phyloP scores from a whole-genome alignment of 73 alveolate genomes.

The Stentor coeruleus region DNA sequence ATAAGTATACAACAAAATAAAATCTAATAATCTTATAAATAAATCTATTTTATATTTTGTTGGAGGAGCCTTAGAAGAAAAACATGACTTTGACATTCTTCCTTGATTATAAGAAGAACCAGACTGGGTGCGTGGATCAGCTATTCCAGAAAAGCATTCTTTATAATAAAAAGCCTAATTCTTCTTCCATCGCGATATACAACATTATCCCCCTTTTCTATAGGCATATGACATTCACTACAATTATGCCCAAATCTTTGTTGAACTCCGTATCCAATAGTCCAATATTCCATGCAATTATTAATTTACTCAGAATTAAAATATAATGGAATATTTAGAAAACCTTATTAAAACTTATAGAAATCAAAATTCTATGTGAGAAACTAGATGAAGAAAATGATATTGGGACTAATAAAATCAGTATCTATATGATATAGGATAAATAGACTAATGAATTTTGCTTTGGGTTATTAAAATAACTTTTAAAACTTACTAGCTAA shows the following conservation, averaged over 20 bases:
- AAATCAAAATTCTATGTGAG: no score
- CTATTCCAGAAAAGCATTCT: conserved; percentile 27
- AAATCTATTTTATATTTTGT: neutral
- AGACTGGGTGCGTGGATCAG: conserved; percentile 23
- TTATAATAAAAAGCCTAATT: conserved; percentile 20
- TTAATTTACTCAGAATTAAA: no score
- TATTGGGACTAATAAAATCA: no score
- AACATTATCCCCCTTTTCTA: conserved; percentile 21
- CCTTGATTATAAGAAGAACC: conserved; percentile 27
- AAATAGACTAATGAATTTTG: no score
- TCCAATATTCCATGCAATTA: conserved; percentile 30
- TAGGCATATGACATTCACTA: conserved; percentile 12
- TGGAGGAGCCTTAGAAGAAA: conserved; percentile 24
- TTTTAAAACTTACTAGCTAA: no score
- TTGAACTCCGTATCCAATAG: neutral
- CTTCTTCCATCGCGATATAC: conserved; percentile 25
- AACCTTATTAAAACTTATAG: no score
- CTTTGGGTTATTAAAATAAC: no score
- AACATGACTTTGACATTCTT: conserved; percentile 15
- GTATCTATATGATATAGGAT: no score
- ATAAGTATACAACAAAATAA: no score
- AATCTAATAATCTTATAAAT: no score
- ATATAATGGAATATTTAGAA: no score
- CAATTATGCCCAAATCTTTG: conserved; percentile 15
- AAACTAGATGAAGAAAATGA: no score